A percentile compares a stretch with the other conserved stretches of the same genome.
Evolutionary conservation across 2,329 filamentous ascomycete species (phyloP).

Genomic region (Penicillium hordei): DNA sequence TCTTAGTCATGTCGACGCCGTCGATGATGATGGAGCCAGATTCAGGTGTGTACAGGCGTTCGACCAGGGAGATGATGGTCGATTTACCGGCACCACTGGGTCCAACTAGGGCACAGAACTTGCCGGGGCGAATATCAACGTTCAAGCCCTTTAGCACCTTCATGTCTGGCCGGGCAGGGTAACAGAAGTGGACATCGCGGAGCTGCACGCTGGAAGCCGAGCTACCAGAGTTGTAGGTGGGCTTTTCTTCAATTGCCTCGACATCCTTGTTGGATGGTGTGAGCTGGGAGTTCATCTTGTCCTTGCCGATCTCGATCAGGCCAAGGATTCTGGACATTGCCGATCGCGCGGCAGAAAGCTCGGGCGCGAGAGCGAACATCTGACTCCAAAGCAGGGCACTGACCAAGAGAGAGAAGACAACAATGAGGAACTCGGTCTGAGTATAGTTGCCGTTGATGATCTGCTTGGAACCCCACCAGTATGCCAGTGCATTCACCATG

Average conservation of each 20-base stretch:
- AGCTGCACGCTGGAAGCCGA: constrained; percentile 53
- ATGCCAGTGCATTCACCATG: constrained; percentile 71
- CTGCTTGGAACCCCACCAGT: constrained; percentile 75
- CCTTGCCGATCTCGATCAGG: constrained; percentile 41
- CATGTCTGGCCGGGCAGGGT: constrained; percentile 63
- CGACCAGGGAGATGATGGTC: constrained; percentile 59
- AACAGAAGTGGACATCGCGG: constrained; percentile 62
- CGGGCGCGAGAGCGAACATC: constrained; percentile 72
- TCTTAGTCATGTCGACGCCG: constrained; percentile 48
- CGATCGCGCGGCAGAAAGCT: constrained; percentile 66
- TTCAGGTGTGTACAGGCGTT: constrained; percentile 56
- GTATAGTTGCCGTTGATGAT: constrained; percentile 66
- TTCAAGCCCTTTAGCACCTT: constrained; percentile 58
- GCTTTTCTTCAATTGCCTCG: constrained; percentile 24
- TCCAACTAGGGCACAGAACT: constrained; percentile 60
- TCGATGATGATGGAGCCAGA: constrained; percentile 56
- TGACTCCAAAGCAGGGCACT: constrained; percentile 72
- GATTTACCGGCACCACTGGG: constrained; percentile 68
- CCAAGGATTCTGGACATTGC: constrained; percentile 59
- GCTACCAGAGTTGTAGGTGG: constrained; percentile 15
- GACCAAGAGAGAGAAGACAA: constrained; percentile 69
- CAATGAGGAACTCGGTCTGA: constrained; percentile 71
- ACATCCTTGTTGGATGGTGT: constrained; percentile 18
- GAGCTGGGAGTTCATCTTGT: constrained; percentile 29
- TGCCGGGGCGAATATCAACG: constrained; percentile 50